These are phyloP conservation scores for Clavariopsis aquatica DNA, from an alignment of 495 filamentous ascomycete species.

Conservation along the genomic window DNA sequence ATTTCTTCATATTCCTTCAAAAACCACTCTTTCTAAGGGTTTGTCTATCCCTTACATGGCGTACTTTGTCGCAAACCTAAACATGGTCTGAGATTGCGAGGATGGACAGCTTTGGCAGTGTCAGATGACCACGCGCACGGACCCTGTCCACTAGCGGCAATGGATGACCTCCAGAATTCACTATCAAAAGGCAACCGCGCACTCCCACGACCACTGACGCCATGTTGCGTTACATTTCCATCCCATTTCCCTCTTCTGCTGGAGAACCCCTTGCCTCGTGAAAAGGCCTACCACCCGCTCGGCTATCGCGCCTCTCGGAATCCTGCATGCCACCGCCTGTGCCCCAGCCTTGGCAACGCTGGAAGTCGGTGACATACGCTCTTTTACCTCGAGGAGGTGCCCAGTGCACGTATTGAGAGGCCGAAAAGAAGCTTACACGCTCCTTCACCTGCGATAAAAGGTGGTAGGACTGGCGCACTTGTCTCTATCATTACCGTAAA, in stretches of 20 bases:
- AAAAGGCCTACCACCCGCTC: not conserved
- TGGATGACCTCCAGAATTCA: slow-evolving; percentile 1
- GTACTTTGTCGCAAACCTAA: too few species aligned
- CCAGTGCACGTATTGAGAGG: not conserved
- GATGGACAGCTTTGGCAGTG: not conserved
- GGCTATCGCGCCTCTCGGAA: not conserved
- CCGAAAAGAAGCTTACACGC: not conserved
- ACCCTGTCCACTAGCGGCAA: not conserved
- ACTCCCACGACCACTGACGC: not conserved
- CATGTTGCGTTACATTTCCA: not conserved
- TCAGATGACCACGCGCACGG: not conserved
- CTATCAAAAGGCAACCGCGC: slow-evolving; percentile 8
- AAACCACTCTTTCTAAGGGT: too few species aligned
- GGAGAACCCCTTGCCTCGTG: not conserved
- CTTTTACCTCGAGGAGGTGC: not conserved
- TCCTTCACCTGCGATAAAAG: not conserved
- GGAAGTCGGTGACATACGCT: not conserved
- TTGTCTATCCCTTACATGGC: too few species aligned
- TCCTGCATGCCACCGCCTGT: not conserved
- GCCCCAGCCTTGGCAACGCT: not conserved
- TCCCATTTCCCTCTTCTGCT: not conserved
- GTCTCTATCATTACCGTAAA: not conserved
- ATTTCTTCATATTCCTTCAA: too few species aligned
- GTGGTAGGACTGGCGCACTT: not conserved
- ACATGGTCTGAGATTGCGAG: too few species aligned